phyloP scores from a whole-genome alignment of 148 eudicot genomes.

The Mesembryanthemum crystallinum region DNA sequence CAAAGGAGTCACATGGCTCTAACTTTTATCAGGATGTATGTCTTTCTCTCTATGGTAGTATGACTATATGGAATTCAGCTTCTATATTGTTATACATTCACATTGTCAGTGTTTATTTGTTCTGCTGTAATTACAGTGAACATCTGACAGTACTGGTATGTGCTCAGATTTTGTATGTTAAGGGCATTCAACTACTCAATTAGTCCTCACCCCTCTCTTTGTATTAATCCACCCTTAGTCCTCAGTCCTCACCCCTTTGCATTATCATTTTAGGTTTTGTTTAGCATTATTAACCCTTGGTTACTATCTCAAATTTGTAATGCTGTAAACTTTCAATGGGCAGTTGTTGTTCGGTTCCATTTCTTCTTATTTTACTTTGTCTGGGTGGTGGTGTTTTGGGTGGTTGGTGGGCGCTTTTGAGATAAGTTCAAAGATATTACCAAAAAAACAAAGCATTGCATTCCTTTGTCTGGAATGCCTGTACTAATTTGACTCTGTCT shows the following conservation, averaged over 20 bases:
- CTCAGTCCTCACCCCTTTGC: neutral
- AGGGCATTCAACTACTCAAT: neutral
- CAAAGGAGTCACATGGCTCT: constrained; percentile 40
- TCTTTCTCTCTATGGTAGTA: constrained; percentile 22
- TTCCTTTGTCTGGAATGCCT: neutral
- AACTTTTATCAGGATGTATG: constrained; percentile 63
- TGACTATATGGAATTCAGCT: constrained; percentile 27
- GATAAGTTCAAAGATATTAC: neutral
- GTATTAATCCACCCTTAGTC: neutral
- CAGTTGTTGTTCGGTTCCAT: neutral
- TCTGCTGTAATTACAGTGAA: constrained; percentile 9
- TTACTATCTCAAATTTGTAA: neutral
- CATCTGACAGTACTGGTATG: constrained; percentile 7
- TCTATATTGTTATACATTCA: constrained; percentile 21
- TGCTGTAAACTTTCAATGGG: neutral
- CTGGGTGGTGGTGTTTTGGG: neutral
- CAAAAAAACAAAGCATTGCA: neutral
- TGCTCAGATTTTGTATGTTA: constrained; percentile 1
- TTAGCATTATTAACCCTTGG: neutral
- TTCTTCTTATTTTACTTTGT: neutral
- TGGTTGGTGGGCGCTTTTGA: neutral
- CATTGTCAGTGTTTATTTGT: constrained; percentile 5
- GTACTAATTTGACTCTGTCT: constrained; percentile 1
- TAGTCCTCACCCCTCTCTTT: neutral
- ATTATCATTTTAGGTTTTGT: neutral